Evolutionary conservation across 2,329 filamentous ascomycete genomes (phyloP).

Genomic region (Mycosphaerella arachidis): DNA sequence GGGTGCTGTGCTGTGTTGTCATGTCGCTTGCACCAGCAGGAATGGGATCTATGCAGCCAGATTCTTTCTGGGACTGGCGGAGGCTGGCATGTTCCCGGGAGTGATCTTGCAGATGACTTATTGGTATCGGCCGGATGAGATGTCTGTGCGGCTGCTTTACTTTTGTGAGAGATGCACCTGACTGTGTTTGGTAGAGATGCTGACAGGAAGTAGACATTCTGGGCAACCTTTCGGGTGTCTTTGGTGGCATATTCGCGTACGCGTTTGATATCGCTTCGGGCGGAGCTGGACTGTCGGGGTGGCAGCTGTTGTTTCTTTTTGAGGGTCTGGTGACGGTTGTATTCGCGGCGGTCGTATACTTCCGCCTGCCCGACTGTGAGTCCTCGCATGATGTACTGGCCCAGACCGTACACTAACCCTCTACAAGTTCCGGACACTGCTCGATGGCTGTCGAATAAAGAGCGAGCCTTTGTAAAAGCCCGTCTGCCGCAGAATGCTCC

Average conservation of each 20-base stretch:
- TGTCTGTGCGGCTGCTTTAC: constrained; percentile 24
- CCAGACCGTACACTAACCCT: too few species aligned
- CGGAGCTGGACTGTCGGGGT: not conserved
- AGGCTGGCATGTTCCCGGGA: constrained; percentile 13
- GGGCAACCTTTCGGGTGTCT: not conserved
- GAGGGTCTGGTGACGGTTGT: constrained; percentile 48
- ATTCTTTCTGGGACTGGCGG: constrained; percentile 4
- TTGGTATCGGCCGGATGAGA: constrained; percentile 48
- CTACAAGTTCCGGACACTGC: not conserved
- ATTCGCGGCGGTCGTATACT: constrained; percentile 47
- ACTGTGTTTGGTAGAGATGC: too few species aligned
- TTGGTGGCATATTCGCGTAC: not conserved
- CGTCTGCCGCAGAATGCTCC: constrained; percentile 43
- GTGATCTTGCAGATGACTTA: constrained; percentile 26
- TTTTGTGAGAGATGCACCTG: not conserved
- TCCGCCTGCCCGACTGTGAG: constrained; percentile 48
- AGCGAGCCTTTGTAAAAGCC: constrained; percentile 48
- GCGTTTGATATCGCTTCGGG: not conserved
- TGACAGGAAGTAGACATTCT: not conserved
- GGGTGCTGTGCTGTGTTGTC: constrained; percentile 7
- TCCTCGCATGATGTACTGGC: constrained; percentile 24
- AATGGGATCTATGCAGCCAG: constrained; percentile 1
- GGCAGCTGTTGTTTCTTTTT: not conserved
- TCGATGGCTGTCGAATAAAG: constrained; percentile 41
- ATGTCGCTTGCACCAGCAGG: constrained; percentile 4